Evolutionary conservation across 441 rosid genomes (phyloP).

Genomic region (Populus hybrid): DNA sequence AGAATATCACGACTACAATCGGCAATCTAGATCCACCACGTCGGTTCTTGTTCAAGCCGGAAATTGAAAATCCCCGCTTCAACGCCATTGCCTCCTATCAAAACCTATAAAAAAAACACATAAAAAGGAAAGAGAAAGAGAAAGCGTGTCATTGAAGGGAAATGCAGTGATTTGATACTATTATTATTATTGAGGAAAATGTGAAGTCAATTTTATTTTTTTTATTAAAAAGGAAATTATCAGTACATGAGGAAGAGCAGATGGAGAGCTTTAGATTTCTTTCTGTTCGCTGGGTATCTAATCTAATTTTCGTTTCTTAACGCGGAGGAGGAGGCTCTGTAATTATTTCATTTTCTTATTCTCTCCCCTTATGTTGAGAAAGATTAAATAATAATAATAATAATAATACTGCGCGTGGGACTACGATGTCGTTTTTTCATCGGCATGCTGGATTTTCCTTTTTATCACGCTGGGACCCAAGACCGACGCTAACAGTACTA

Average conservation of each 20-base stretch:
- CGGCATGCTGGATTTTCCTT: background rate
- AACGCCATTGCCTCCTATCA: constrained; percentile 53
- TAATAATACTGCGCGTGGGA: background rate
- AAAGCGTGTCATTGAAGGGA: constrained; percentile 9
- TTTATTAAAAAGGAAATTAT: no score
- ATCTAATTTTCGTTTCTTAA: background rate
- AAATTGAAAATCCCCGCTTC: constrained; percentile 56
- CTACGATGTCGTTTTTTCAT: background rate
- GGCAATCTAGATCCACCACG: constrained; percentile 56
- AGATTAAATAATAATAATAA: background rate
- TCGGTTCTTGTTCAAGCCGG: constrained; percentile 38
- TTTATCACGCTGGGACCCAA: background rate
- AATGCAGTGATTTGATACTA: constrained; percentile 15
- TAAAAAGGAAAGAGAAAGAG: no score
- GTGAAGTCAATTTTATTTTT: background rate
- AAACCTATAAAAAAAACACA: constrained; percentile 17
- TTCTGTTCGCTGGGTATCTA: background rate
- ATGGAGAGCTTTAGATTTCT: background rate
- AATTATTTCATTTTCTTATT: no score
- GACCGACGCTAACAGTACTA: background rate
- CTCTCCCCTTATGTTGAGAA: no score
- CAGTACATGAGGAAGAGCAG: background rate
- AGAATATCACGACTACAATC: constrained; percentile 42
- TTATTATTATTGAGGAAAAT: constrained; percentile 5
- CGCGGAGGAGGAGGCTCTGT: background rate